Evolutionary conservation across 1,284 basidiomycete genomes (phyloP).

Genomic region (Tilletia indica): DNA sequence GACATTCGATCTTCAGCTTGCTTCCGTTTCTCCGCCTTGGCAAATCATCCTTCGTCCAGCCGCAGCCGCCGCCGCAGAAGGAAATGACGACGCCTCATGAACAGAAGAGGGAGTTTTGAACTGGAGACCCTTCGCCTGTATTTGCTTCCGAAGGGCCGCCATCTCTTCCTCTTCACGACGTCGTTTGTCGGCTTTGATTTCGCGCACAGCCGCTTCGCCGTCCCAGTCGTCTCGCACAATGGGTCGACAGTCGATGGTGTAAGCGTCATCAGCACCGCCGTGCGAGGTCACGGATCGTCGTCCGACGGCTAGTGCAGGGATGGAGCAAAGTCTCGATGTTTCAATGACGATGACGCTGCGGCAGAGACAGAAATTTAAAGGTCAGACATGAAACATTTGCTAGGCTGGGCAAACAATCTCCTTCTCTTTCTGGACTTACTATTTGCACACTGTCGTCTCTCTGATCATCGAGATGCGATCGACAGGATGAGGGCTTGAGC

Average conservation of each 20-base stretch:
- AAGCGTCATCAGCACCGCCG: neutral
- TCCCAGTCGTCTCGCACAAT: constrained; percentile 20
- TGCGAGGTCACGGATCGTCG: neutral
- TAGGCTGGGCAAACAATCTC: too few relatives aligned
- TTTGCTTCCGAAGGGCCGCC: neutral
- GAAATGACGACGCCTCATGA: neutral
- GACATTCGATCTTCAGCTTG: neutral
- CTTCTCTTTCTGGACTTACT: constrained; percentile 17
- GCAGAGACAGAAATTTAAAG: neutral
- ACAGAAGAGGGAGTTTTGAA: neutral
- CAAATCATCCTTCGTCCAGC: neutral
- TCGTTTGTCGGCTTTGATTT: neutral
- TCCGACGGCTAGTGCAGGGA: constrained; percentile 1
- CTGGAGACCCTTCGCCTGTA: constrained; percentile 1
- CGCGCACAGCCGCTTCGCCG: neutral
- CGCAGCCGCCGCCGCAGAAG: neutral
- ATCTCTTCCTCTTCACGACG: neutral
- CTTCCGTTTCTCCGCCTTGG: neutral
- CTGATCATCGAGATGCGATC: constrained; percentile 46
- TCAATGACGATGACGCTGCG: constrained; percentile 17
- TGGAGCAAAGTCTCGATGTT: constrained; percentile 11
- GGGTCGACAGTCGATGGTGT: constrained; percentile 8
- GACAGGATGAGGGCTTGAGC: constrained; percentile 24
- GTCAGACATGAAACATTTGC: too few relatives aligned
- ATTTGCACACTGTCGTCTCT: constrained; percentile 51